A percentile compares a stretch with the other conserved stretches of the same genome.
Conservation (phyloP, 2,329 filamentous ascomycete genomes). For the Pseudogymnoascus verrucosus region DNA sequence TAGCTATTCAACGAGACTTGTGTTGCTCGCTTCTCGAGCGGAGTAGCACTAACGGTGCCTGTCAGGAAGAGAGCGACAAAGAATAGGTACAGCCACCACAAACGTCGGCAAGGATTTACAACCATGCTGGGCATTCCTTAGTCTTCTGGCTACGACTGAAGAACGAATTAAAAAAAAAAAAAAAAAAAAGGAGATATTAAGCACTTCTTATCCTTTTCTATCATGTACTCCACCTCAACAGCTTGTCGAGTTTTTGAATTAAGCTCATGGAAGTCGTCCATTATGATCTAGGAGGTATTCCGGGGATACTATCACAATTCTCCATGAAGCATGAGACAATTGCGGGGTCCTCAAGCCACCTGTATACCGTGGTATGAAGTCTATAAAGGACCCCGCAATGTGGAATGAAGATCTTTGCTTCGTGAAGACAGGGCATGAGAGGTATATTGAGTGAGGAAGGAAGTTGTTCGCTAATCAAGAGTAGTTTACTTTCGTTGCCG, state of each 20-base stretch:
- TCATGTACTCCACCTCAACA: background rate
- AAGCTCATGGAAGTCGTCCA: background rate
- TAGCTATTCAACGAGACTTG: constrained; percentile 21
- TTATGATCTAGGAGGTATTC: background rate
- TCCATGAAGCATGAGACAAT: background rate
- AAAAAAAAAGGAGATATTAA: background rate
- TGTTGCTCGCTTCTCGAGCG: constrained; percentile 17
- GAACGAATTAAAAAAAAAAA: background rate
- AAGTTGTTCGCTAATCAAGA: background rate
- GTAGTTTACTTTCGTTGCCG: too few relatives aligned
- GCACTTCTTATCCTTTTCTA: background rate
- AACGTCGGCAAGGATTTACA: background rate
- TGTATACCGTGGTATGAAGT: background rate
- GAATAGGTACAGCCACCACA: background rate
- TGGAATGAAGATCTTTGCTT: background rate
- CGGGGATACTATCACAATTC: background rate
- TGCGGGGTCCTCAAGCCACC: background rate
- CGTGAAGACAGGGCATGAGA: background rate
- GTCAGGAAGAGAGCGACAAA: background rate
- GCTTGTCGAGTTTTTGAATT: background rate
- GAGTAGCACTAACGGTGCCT: background rate
- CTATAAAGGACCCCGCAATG: background rate
- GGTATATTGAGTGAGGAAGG: background rate
- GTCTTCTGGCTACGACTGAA: background rate
- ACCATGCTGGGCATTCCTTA: background rate